Percentiles rank a stretch among this genome's conserved stretches.
Conservation (phyloP, 257 asterid species). For the Nicotiana knightiana region DNA sequence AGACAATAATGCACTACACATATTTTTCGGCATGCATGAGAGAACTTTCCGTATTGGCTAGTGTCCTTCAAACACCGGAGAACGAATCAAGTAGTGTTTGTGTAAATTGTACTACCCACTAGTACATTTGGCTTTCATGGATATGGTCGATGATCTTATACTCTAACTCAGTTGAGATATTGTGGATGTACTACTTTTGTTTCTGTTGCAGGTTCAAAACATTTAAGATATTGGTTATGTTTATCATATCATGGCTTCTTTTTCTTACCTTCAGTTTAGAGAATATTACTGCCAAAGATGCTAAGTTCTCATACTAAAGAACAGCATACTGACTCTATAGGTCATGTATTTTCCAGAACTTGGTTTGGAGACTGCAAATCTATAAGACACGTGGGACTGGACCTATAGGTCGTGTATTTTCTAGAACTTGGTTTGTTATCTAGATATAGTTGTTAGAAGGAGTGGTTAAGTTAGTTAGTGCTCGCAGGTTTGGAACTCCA, state of each 20-base stretch:
- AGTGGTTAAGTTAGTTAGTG: background rate
- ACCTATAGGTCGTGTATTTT: background rate
- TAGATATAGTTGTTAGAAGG: background rate
- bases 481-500: background rate
- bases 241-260: background rate
- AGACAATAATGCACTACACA: background rate
- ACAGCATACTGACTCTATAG: background rate
- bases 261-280: constrained; percentile 1
- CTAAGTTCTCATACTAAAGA: background rate
- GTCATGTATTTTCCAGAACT: background rate
- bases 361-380: background rate
- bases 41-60: background rate
- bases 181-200: background rate
- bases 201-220: constrained; percentile 1
- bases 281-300: background rate
- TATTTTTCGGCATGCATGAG: background rate
- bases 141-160: background rate
- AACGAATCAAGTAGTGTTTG: background rate
- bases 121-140: background rate
- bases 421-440: background rate
- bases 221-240: background rate
- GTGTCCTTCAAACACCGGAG: background rate
- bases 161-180: background rate
- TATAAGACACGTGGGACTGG: background rate
- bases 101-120: background rate